Base-by-base conservation (phyloP, 345 rosid species). In the Melastoma malabathricum region DNA sequence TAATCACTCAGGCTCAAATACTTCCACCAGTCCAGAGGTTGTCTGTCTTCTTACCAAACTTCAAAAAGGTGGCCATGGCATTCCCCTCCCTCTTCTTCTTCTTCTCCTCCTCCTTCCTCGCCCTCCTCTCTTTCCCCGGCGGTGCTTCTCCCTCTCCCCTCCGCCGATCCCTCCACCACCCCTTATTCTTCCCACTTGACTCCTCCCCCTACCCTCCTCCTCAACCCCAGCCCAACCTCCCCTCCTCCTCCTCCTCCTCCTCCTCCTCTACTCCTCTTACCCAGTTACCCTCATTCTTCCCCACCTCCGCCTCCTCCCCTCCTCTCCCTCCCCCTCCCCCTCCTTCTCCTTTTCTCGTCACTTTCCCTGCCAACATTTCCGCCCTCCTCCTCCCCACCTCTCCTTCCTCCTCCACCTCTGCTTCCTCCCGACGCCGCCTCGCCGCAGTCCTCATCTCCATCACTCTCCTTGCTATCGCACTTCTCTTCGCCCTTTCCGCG, bases 361-460 rank as follows among this genome's bases (percentile, higher is more conserved):
- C 98, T 29, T 84, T 92, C 52, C 98, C 98, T 41, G 95, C 98
- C 55, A 87, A 92, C 75, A 78, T 86, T 48, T 82, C 97, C 44
- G 77, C 88, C 41, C 76, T 88, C 48, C 78, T 79, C 63, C 48
- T 81, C 50, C 90, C 96, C 16, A 71, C 69, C 17, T 63, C 72
- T 8, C 60, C 70, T 18, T 59, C 77, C 59, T 27, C 63, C 15
- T 43, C 62, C 12, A 16, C 60, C 16, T 41, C 71, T 64, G n/a
- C n/a, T n/a, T n/a, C n/a, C n/a, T 67, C 45, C 51, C 61, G 47
- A 56, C 70, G 54, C 44, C 78, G 54, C 39, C 50, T 74, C 27
- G 49, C 74, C 15, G 58, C 76, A 52, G 46, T 86, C 45, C 60
- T 85, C 49, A 43, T 82, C 59, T 69, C 87, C 34, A 58, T 79